A percentile compares a stretch with the other conserved stretches of the same genome.
phyloP scores from a whole-genome alignment of 2,329 filamentous ascomycete genomes.

The Cytospora piceicola region DNA sequence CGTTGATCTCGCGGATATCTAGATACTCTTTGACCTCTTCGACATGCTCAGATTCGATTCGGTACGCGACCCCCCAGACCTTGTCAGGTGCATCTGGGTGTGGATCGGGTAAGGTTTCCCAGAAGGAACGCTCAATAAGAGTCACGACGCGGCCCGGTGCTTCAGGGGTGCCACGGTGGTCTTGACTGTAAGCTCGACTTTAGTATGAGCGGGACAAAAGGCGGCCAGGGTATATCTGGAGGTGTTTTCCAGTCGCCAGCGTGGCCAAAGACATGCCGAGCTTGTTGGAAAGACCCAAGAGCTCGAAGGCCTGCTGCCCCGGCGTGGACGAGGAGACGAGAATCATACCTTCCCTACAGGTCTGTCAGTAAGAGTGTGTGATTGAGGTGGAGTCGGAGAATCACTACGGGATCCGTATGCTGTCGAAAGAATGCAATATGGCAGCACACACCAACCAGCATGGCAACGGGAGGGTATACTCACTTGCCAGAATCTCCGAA shows the following conservation, averaged over 20 bases:
- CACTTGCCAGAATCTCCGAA: constrained; percentile 98
- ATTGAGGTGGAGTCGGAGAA: not conserved
- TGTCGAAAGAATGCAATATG: constrained; percentile 12
- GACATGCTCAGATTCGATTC: constrained; percentile 73
- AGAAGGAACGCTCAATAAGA: constrained; percentile 82
- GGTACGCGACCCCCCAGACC: constrained; percentile 94
- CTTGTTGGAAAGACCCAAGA: not conserved
- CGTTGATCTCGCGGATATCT: constrained; percentile 96
- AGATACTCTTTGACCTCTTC: constrained; percentile 84
- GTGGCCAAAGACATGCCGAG: not conserved
- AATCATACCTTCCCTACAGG: constrained; percentile 38
- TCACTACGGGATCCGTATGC: constrained; percentile 16
- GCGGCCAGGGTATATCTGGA: not conserved
- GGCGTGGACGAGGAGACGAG: not conserved
- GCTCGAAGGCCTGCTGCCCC: not conserved
- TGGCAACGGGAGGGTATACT: constrained; percentile 38
- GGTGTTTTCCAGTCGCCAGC: not conserved
- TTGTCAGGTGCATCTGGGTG: constrained; percentile 63
- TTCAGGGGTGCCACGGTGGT: constrained; percentile 90
- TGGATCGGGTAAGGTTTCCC: constrained; percentile 75
- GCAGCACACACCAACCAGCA: not conserved
- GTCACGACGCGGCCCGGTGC: constrained; percentile 91
- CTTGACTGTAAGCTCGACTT: constrained; percentile 63
- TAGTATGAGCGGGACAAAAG: not conserved
- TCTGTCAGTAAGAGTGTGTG: constrained; percentile 24